Percentiles rank a stretch among this genome's conserved stretches.
These are phyloP conservation scores for Galerina sulciceps DNA, from an alignment of 768 basidiomycete species.

Conservation along the genomic window DNA sequence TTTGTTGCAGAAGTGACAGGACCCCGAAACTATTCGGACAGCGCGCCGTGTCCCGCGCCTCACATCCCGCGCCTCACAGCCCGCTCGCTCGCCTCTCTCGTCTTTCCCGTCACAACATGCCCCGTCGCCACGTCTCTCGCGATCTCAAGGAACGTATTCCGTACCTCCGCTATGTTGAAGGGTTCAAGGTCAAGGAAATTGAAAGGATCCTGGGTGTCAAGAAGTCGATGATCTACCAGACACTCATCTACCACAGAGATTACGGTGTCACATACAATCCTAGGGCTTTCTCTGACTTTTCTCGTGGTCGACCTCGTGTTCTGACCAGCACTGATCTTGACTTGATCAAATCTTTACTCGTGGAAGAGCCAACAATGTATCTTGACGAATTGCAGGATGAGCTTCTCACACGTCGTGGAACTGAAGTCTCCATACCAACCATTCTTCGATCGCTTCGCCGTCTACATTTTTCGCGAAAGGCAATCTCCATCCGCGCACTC, in stretches of 20 bases:
- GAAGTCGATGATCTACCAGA: conserved; percentile 15
- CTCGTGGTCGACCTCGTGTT: neutral
- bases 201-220: conserved; percentile 10
- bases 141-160: conserved; percentile 19
- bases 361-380: conserved; percentile 6
- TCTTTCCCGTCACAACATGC: neutral
- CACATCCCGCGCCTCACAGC: no score
- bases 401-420: neutral
- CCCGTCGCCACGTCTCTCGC: conserved; percentile 7
- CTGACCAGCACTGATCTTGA: conserved; percentile 1
- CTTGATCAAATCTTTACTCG: conserved; percentile 1
- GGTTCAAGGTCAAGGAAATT: conserved; percentile 16
- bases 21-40: neutral
- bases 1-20: neutral
- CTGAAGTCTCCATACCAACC: conserved; percentile 9
- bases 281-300: neutral
- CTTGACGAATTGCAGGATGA: conserved; percentile 17
- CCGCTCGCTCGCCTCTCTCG: no score
- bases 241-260: neutral
- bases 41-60: no score
- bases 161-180: conserved; percentile 7
- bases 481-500: conserved; percentile 13
- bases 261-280: conserved; percentile 15
- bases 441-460: conserved; percentile 12
- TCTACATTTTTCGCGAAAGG: conserved; percentile 16